Base-by-base conservation (phyloP, 768 basidiomycete species). In the Russula sp. region DNA sequence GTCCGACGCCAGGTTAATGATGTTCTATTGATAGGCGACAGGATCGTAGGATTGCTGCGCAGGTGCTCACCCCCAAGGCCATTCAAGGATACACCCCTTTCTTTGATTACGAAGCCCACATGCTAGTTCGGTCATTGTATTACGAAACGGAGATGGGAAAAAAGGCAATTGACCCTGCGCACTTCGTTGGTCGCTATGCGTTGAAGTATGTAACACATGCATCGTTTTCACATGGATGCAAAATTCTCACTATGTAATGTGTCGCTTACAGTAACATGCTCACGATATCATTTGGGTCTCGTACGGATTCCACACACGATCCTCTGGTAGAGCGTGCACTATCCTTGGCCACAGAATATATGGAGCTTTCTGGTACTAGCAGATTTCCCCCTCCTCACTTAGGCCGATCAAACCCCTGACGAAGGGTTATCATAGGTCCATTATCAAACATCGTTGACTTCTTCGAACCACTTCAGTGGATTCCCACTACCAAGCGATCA, bases 371-470 rank as follows among this genome's bases (percentile, higher is more conserved):
- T 69, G 62, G 62, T 65, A n/a, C n/a, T n/a, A n/a, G n/a, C n/a
- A 49, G 18, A 18, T 34, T 36, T n/a, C 6, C 3, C 24, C 46
- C 20, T 38, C 50, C 11, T 26, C 14, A 1, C 16, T 13, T 22
- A 28, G n/a, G 10, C 8, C 18, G 1, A 8, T 36, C 28, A 9
- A 13, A 8, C 34, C 2, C 2, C 7, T 55, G 22, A 59, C 42
- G 13, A 11, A 24, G 1, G 40, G n/a, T n/a, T 20, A 36, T 11
- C 44, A 40, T 40, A 69, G 80, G 80, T 18, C 79, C 81, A 0
- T 72, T 77, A 28, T 79, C 80, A 1, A 83, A 82, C 62, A 53
- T 77, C 11, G 73, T 77, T 30, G 81, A 83, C 68, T 83, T 81
- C 59, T 61, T 82, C 3, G 75, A 75, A 18, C 62, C 77, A 14